phyloP scores from a whole-genome alignment of 1,284 basidiomycete genomes.

The Boletus sp. region DNA sequence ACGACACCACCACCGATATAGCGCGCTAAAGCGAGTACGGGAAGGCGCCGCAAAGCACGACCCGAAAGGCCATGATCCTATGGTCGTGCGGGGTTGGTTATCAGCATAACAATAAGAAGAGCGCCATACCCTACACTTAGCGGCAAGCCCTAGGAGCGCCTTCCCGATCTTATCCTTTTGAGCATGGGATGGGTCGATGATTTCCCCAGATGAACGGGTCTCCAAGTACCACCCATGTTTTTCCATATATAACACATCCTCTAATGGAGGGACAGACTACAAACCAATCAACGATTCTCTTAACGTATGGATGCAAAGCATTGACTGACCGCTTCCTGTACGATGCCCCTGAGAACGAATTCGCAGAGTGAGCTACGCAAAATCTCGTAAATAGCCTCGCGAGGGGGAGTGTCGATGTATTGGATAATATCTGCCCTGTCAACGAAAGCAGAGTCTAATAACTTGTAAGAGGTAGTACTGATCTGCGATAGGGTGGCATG shows the following conservation, averaged over 20 bases:
- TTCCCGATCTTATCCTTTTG: conserved; percentile 52
- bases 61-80: conserved; percentile 83
- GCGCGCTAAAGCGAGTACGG: conserved; percentile 86
- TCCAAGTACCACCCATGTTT: conserved; percentile 8
- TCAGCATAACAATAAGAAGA: not conserved
- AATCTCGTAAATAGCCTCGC: conserved; percentile 93
- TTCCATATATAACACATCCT: conserved; percentile 60
- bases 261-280: conserved; percentile 62
- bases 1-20: conserved; percentile 61
- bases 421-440: conserved; percentile 97
- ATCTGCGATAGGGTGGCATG: not conserved
- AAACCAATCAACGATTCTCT: conserved; percentile 11
- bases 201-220: conserved; percentile 6
- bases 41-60: conserved; percentile 83
- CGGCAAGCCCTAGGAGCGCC: conserved; percentile 64
- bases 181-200: conserved; percentile 3
- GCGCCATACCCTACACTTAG: conserved; percentile 64
- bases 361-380: conserved; percentile 82
- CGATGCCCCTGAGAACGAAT: conserved; percentile 72
- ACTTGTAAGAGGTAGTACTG: conserved; percentile 3
- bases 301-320: not conserved
- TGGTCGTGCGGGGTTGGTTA: not conserved
- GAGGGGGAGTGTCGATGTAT: conserved; percentile 88
- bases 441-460: conserved; percentile 87
- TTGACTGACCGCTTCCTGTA: conserved; percentile 53